phyloP scores from a whole-genome alignment of 2,329 filamentous ascomycete genomes.

The Stachybotrys echinatus region DNA sequence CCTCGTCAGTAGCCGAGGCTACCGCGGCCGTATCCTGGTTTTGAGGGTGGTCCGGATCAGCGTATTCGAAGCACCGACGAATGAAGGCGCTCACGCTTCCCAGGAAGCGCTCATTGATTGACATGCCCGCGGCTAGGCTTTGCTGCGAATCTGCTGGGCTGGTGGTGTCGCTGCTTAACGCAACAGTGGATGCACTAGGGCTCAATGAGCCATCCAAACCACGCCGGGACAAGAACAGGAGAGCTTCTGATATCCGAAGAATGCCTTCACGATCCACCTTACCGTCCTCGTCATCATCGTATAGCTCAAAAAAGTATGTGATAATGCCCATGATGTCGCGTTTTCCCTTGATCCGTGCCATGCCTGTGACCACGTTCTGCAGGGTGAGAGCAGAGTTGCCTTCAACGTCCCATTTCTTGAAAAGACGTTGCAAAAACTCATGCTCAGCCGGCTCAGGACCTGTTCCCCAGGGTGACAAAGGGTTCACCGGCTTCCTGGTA shows the following conservation, averaged over 20 bases:
- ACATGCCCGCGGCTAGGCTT: constrained; percentile 41
- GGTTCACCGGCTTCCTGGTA: constrained; percentile 40
- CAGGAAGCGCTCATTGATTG: constrained; percentile 82
- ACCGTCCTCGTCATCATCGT: constrained; percentile 88
- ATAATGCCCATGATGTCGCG: constrained; percentile 97
- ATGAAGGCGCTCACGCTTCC: constrained; percentile 95
- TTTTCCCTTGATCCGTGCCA: constrained; percentile 87
- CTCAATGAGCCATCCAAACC: constrained; percentile 73
- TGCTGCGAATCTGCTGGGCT: constrained; percentile 24
- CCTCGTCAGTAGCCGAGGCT: constrained; percentile 13
- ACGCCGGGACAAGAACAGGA: constrained; percentile 85
- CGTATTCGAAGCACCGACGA: constrained; percentile 93
- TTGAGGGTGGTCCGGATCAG: constrained; percentile 79
- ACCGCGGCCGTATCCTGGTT: constrained; percentile 39
- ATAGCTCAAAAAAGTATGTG: constrained; percentile 95
- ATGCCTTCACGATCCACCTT: constrained; percentile 94
- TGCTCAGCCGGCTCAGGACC: constrained; percentile 76
- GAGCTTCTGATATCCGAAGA: constrained; percentile 84
- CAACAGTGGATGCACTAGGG: constrained; percentile 54
- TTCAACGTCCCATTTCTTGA: constrained; percentile 81
- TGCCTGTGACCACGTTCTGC: constrained; percentile 85
- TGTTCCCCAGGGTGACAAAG: constrained; percentile 47
- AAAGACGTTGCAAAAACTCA: constrained; percentile 87
- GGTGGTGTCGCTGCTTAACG: constrained; percentile 37
- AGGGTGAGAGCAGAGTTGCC: constrained; percentile 72